Conservation (phyloP, 2,329 filamentous ascomycete genomes). For the Cladophialophora chaetospira region DNA sequence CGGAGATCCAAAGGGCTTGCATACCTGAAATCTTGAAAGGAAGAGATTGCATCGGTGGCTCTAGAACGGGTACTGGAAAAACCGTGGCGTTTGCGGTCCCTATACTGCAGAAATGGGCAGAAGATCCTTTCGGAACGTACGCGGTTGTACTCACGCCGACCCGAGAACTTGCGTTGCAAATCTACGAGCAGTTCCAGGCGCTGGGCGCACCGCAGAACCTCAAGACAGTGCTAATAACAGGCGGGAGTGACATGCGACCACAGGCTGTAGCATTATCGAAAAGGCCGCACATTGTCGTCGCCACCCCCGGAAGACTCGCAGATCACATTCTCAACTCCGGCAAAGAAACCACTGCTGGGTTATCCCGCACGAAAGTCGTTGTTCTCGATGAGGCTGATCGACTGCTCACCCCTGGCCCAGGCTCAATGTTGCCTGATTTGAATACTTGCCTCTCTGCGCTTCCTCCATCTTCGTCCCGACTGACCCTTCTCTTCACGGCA, state of each 20-base stretch:
- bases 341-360: slow-evolving; percentile 81
- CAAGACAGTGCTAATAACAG: slow-evolving; percentile 86
- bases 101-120: slow-evolving; percentile 89
- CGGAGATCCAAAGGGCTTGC: slow-evolving; percentile 87
- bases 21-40: slow-evolving; percentile 92
- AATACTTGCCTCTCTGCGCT: slow-evolving; percentile 83
- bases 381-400: slow-evolving; percentile 96
- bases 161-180: slow-evolving; percentile 89
- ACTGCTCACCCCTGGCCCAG: slow-evolving; percentile 71
- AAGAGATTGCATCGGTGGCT: slow-evolving; percentile 91
- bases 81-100: slow-evolving; percentile 94
- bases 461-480: slow-evolving; percentile 74
- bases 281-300: slow-evolving; percentile 88
- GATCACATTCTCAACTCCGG: slow-evolving; percentile 93
- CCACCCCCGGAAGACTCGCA: slow-evolving; percentile 87
- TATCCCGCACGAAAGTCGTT: slow-evolving; percentile 77
- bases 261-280: slow-evolving; percentile 83
- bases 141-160: slow-evolving; percentile 87
- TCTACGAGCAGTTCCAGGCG: slow-evolving; percentile 93
- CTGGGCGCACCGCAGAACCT: slow-evolving; percentile 85
- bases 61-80: slow-evolving; percentile 93
- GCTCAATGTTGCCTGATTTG: slow-evolving; percentile 92
- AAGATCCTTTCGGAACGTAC: slow-evolving; percentile 90
- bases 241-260: slow-evolving; percentile 86
- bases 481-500: slow-evolving; percentile 93